Percentiles rank a stretch among this genome's conserved stretches.
phyloP scores from a whole-genome alignment of 257 asterid genomes.

The Jasminum sambac region DNA sequence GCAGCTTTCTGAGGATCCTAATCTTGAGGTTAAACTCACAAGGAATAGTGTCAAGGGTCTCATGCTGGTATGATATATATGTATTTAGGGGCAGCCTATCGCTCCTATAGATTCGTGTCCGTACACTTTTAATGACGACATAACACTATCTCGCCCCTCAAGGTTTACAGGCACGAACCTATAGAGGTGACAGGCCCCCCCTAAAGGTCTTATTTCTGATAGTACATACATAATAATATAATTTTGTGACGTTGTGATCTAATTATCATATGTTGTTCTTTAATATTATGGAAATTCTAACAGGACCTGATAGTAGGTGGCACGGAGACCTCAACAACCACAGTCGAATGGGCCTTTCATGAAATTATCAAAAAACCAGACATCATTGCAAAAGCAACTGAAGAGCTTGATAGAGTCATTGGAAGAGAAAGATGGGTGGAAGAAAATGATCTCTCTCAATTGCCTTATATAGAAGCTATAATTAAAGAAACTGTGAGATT shows the following conservation, averaged over 20 bases:
- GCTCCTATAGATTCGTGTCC: too few relatives aligned
- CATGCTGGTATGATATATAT: conserved; percentile 1
- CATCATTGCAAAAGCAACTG: conserved; percentile 31
- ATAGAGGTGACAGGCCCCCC: too few relatives aligned
- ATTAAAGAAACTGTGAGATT: conserved; percentile 39
- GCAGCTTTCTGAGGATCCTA: conserved; percentile 20
- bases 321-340: conserved; percentile 31
- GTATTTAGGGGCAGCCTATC: too few relatives aligned
- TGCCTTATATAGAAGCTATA: conserved; percentile 38
- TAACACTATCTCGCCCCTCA: too few relatives aligned
- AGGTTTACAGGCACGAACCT: too few relatives aligned
- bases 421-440: conserved; percentile 44
- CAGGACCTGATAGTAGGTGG: conserved; percentile 31
- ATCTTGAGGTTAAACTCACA: conserved; percentile 20
- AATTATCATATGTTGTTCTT: neutral
- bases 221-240: too few relatives aligned
- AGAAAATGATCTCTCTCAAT: conserved; percentile 30
- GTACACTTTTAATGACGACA: too few relatives aligned
- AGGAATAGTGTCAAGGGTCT: conserved; percentile 18
- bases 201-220: too few relatives aligned
- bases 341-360: conserved; percentile 37
- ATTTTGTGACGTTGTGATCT: too few relatives aligned
- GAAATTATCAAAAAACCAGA: conserved; percentile 32
- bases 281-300: neutral
- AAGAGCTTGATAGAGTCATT: conserved; percentile 33